Evolutionary conservation across 2,329 filamentous ascomycete species (phyloP).

Genomic region (Acarospora socialis): DNA sequence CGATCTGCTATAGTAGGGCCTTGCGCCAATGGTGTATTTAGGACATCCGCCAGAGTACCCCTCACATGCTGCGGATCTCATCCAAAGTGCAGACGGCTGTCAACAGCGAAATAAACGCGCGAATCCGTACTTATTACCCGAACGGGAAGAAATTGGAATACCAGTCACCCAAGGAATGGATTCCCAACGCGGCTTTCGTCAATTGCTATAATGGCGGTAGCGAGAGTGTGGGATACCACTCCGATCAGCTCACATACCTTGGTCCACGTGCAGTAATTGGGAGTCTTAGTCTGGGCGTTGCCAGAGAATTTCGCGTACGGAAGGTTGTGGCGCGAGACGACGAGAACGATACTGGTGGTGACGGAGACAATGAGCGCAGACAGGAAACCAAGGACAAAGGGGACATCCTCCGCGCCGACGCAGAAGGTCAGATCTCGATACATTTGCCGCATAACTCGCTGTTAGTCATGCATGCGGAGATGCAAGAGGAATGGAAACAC

Average conservation of each 20-base stretch:
- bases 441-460: conserved; percentile 91
- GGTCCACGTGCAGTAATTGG: conserved; percentile 82
- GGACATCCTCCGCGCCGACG: conserved; percentile 16
- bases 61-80: conserved; percentile 57
- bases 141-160: conserved; percentile 58
- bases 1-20: conserved; percentile 1
- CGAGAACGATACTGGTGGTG: conserved; percentile 26
- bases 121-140: conserved; percentile 56
- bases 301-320: conserved; percentile 83
- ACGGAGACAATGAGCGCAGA: conserved; percentile 11
- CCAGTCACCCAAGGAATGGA: conserved; percentile 61
- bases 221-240: conserved; percentile 81
- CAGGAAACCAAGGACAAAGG: conserved; percentile 1
- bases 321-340: conserved; percentile 49
- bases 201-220: conserved; percentile 80
- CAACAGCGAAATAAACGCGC: conserved; percentile 58
- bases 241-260: conserved; percentile 84
- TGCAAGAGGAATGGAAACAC: conserved; percentile 88
- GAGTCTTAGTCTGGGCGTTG: conserved; percentile 76
- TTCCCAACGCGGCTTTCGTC: conserved; percentile 80
- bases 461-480: conserved; percentile 90
- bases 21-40: too few species aligned
- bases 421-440: conserved; percentile 78
- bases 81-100: conserved; percentile 58
- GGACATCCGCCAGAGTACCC: conserved; percentile 64